These are phyloP conservation scores for Vitis hybrid DNA, from an alignment of 177 flowering plant genomes.

Conservation along the genomic window DNA sequence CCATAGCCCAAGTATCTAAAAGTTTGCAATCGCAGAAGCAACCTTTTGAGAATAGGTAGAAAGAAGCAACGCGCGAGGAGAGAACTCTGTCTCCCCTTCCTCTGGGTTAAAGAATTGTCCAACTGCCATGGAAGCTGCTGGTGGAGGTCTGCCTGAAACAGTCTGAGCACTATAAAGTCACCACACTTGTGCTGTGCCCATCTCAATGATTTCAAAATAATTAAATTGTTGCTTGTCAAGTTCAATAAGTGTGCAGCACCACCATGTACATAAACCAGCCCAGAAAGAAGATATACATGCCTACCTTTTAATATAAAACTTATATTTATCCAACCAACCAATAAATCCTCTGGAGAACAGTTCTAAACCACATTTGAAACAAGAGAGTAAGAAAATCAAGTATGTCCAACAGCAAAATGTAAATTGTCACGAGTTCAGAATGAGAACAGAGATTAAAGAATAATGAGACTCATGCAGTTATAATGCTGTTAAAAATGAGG, in stretches of 20 bases:
- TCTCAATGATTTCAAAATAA: neutral
- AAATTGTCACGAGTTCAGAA: neutral
- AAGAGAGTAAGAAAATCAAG: neutral
- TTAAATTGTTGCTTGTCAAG: neutral
- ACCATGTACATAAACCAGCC: neutral
- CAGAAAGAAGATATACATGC: neutral
- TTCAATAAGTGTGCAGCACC: slow-evolving; percentile 3
- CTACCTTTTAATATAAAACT: too few relatives aligned
- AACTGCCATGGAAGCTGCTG: slow-evolving; percentile 98
- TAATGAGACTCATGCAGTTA: too few relatives aligned
- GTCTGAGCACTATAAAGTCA: slow-evolving; percentile 50
- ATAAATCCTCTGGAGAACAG: neutral
- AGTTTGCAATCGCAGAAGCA: slow-evolving; percentile 8
- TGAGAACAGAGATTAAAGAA: neutral
- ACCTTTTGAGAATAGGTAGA: slow-evolving; percentile 68
- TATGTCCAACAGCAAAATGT: slow-evolving; percentile 1
- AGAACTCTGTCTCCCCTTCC: slow-evolving; percentile 59
- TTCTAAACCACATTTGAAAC: neutral
- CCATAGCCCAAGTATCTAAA: slow-evolving; percentile 1
- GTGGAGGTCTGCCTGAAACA: slow-evolving; percentile 96
- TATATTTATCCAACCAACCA: too few relatives aligned
- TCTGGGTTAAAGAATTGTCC: slow-evolving; percentile 93
- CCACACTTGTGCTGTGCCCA: neutral
- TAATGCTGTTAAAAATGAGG: too few relatives aligned
- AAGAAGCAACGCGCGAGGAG: slow-evolving; percentile 51